phyloP scores from a whole-genome alignment of 2,329 filamentous ascomycete genomes.

The Arthrobotrys entomopaga region DNA sequence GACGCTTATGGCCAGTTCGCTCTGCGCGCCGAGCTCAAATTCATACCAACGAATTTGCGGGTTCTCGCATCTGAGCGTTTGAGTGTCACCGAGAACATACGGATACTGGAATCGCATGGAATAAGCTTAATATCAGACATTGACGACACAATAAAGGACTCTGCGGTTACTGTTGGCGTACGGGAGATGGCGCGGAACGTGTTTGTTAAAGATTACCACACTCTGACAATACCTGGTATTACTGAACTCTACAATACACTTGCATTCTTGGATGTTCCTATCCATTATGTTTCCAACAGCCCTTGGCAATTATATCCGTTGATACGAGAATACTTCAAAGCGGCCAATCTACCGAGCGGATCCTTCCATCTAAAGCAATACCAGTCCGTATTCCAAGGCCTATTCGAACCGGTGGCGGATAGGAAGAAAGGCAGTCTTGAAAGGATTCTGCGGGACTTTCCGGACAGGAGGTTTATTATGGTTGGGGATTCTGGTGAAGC shows the following conservation, averaged over 20 bases:
- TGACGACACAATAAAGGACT: constrained; percentile 96
- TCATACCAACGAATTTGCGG: constrained; percentile 87
- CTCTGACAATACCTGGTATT: constrained; percentile 86
- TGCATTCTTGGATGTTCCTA: constrained; percentile 80
- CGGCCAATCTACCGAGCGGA: constrained; percentile 81
- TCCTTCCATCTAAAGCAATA: constrained; percentile 97
- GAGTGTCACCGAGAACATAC: constrained; percentile 80
- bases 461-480: constrained; percentile 85
- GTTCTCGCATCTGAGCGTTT: constrained; percentile 87
- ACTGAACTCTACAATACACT: constrained; percentile 86
- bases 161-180: constrained; percentile 85
- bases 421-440: constrained; percentile 89
- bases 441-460: constrained; percentile 87
- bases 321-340: constrained; percentile 79
- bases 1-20: constrained; percentile 90
- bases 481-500: constrained; percentile 97
- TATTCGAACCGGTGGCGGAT: constrained; percentile 96
- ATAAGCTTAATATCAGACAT: constrained; percentile 97
- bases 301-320: constrained; percentile 97
- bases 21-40: constrained; percentile 81
- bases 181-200: constrained; percentile 97
- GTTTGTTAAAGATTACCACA: constrained; percentile 84
- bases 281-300: constrained; percentile 99
- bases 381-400: constrained; percentile 94
- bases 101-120: constrained; percentile 78